Conservation (phyloP, 495 filamentous ascomycete species). For the Penicillium samsonianum region DNA sequence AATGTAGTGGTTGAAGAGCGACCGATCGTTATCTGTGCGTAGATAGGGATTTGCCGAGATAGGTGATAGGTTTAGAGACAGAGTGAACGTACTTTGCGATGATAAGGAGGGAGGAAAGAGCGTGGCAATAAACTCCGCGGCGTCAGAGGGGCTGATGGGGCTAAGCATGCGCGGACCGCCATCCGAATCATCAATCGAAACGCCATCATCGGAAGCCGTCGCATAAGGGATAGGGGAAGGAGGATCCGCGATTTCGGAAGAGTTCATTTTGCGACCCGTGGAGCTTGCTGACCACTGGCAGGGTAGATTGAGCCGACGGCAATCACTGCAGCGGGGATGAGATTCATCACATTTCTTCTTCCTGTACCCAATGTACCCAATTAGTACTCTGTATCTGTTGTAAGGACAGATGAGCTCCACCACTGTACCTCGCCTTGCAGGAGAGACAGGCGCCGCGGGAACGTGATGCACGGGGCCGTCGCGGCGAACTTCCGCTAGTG, state of each 20-base stretch:
- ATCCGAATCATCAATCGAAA: constrained; percentile 20
- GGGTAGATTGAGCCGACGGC: constrained; percentile 29
- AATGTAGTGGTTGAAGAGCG: constrained; percentile 34
- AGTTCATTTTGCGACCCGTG: not conserved
- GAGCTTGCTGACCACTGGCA: constrained; percentile 24
- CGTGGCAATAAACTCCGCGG: constrained; percentile 27
- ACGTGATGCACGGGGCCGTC: constrained; percentile 31
- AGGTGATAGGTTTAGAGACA: constrained; percentile 4
- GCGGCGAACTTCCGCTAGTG: too few relatives aligned
- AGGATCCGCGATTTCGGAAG: not conserved
- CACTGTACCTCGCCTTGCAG: constrained; percentile 32
- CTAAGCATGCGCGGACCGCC: constrained; percentile 11
- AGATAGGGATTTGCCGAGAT: constrained; percentile 27
- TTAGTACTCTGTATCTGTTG: constrained; percentile 11
- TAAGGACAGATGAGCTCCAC: not conserved
- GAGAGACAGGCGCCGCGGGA: constrained; percentile 33
- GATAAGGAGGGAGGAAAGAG: constrained; percentile 26
- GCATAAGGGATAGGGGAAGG: constrained; percentile 11
- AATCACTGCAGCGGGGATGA: constrained; percentile 30
- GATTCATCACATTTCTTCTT: constrained; percentile 36
- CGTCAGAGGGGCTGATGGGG: constrained; percentile 14
- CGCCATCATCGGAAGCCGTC: constrained; percentile 4
- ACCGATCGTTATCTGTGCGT: constrained; percentile 28
- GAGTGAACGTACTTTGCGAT: not conserved
- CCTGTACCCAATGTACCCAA: constrained; percentile 12